A percentile compares a stretch with the other conserved stretches of the same genome.
phyloP scores from a whole-genome alignment of 2,329 filamentous ascomycete species.

The Clonostachys chloroleuca region DNA sequence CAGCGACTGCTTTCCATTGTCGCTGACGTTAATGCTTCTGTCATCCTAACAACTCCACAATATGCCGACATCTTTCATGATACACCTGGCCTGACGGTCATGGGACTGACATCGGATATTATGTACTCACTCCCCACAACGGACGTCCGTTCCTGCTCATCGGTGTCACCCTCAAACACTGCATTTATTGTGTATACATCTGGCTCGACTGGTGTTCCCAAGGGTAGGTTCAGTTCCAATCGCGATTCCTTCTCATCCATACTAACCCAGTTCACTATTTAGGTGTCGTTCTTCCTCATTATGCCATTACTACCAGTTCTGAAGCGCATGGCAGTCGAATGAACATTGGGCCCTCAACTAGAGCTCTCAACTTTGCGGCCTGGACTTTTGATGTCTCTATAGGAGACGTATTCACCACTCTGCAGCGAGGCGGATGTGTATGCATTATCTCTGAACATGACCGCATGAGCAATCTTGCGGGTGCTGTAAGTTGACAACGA shows the following conservation, averaged over 20 bases:
- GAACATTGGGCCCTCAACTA: conserved; percentile 13
- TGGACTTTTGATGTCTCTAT: conserved; percentile 52
- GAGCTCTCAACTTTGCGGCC: conserved; percentile 1
- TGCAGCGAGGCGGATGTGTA: conserved; percentile 42
- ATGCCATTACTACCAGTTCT: conserved; percentile 45
- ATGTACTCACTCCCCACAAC: background rate
- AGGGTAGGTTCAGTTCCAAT: conserved; percentile 11
- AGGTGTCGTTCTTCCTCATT: conserved; percentile 32
- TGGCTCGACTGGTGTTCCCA: conserved; percentile 14
- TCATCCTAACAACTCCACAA: conserved; percentile 17
- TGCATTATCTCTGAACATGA: conserved; percentile 50
- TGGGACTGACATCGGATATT: background rate
- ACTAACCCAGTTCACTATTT: too few relatives aligned
- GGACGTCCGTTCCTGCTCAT: conserved; percentile 27
- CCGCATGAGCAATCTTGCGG: conserved; percentile 39
- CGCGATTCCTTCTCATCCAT: conserved; percentile 2
- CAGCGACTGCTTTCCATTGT: conserved; percentile 36
- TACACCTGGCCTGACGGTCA: too few relatives aligned
- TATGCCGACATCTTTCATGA: background rate
- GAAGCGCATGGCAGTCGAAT: conserved; percentile 35
- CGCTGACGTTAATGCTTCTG: conserved; percentile 29
- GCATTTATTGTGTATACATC: conserved; percentile 13
- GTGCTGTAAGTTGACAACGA: background rate
- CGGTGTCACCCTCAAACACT: conserved; percentile 22
- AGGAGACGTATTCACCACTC: conserved; percentile 47